Evolutionary conservation across 225 moss, liverwort and hornwort species (phyloP), one percentile per base, ranked within the genome.

Genomic region (Pseudisothecium myosuroides): DNA sequence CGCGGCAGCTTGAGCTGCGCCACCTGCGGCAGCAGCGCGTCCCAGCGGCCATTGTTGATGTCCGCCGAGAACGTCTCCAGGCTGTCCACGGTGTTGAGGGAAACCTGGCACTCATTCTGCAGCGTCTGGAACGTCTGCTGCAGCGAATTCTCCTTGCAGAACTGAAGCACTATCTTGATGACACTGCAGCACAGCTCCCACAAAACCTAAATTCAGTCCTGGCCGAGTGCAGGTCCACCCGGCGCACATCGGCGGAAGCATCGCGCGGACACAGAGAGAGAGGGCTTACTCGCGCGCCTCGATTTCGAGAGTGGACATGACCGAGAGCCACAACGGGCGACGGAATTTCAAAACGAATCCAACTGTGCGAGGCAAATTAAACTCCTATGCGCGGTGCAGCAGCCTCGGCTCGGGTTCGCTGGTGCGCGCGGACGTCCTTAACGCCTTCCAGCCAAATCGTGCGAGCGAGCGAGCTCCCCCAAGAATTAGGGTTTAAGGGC

Each of bases 231-330:
- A 52, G 64, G 58, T 58, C 55, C 19, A 55, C 55, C 55, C 55
- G 55, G 55, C 55, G 55, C 52, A 77, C 68, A 69, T 54, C n/a
- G 64, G 50, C 43, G 45, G 74, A 80, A 54, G 60, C 81, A 29
- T 72, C 75, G 83, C 75, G 65, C 56, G 81, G 66, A 24, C 68
- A 80, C 36, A 58, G 65, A 77, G 34, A 60, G n/a, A 69, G 78
- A 10, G 59, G 52, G 13, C 93, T 88, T 93, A 97, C 97, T 99
- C 98, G 88, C 98, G 96, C 79, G 98, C 98, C 87, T 99, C 98
- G 93, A 99, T 97, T 95, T 99, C 98, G 89, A 99, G 97, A 94
- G 98, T 97, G 92, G 98, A 99, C 98, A 97, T 99, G 95, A 92
- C 96, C 90, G 82, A 59, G 59, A 9, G 87, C 64, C 88, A 56